phyloP scores from a whole-genome alignment of 768 basidiomycete genomes.

The Russula olivacea region DNA sequence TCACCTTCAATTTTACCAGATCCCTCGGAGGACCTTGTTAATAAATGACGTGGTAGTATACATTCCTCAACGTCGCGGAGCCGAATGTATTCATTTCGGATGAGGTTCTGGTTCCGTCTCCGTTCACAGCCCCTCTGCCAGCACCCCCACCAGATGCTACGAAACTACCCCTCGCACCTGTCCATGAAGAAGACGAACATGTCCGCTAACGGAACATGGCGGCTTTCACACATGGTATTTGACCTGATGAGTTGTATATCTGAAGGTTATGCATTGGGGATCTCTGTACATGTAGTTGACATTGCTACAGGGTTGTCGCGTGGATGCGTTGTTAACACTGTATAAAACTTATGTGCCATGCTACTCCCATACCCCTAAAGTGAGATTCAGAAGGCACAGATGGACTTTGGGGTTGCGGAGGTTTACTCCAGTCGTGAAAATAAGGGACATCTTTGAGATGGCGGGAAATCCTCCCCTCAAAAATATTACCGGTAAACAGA shows the following conservation, averaged over 20 bases:
- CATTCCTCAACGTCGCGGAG: conserved; percentile 14
- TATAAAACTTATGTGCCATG: neutral
- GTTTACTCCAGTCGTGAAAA: neutral
- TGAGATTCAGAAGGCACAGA: neutral
- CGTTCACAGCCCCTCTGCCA: neutral
- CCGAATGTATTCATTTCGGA: conserved; percentile 16
- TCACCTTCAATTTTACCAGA: neutral
- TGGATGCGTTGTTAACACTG: neutral
- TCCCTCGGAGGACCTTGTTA: neutral
- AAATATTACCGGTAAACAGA: neutral
- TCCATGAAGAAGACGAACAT: neutral
- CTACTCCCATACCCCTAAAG: neutral
- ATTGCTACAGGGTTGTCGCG: conserved; percentile 1
- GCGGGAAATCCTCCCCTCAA: neutral
- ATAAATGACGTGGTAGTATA: conserved; percentile 4
- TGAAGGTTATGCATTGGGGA: neutral
- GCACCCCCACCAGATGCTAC: neutral
- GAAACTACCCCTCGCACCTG: neutral
- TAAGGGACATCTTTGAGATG: neutral
- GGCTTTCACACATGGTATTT: neutral
- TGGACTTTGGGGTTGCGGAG: neutral
- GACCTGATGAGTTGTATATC: conserved; percentile 8
- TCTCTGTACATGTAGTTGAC: conserved; percentile 11
- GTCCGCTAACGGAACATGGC: neutral
- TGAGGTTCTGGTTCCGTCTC: neutral